A percentile compares a stretch with the other conserved stretches of the same genome.
These are phyloP conservation scores for Glutinoglossum americanum DNA, from an alignment of 495 filamentous ascomycete genomes.

Conservation along the genomic window DNA sequence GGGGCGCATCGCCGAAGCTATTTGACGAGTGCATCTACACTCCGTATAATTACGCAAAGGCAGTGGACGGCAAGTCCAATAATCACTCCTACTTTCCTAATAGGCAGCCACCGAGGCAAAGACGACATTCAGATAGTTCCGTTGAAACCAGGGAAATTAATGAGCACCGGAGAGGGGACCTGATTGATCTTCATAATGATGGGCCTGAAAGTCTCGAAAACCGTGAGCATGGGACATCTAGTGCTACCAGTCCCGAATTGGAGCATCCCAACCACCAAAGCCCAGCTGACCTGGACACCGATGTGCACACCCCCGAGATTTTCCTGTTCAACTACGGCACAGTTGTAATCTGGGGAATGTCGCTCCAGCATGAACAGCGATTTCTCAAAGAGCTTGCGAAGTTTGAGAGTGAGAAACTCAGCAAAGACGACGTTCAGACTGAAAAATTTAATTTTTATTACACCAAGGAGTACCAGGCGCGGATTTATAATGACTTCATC, in stretches of 20 bases:
- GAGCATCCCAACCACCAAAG: neutral
- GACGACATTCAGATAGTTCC: constrained; percentile 21
- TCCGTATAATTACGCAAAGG: constrained; percentile 50
- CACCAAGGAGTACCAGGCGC: constrained; percentile 84
- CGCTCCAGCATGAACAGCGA: constrained; percentile 54
- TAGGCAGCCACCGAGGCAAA: neutral
- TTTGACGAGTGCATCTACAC: constrained; percentile 97
- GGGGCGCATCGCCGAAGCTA: constrained; percentile 65
- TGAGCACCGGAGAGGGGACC: constrained; percentile 15
- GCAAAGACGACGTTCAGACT: constrained; percentile 70
- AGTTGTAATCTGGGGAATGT: constrained; percentile 99
- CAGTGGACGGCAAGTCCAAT: neutral
- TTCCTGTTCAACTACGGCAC: constrained; percentile 96
- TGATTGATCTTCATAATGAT: constrained; percentile 19
- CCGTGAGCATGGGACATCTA: neutral
- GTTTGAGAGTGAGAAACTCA: constrained; percentile 79
- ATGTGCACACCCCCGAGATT: constrained; percentile 76
- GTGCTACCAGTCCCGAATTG: neutral
- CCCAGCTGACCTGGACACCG: constrained; percentile 38
- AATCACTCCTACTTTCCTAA: neutral
- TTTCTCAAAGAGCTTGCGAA: constrained; percentile 91
- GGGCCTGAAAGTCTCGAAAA: constrained; percentile 3
- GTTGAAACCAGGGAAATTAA: constrained; percentile 19
- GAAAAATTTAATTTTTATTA: constrained; percentile 99
- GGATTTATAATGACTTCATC: constrained; percentile 99